Conservation (phyloP, 2,329 filamentous ascomycete species). For the Cryphonectria parasitica region DNA sequence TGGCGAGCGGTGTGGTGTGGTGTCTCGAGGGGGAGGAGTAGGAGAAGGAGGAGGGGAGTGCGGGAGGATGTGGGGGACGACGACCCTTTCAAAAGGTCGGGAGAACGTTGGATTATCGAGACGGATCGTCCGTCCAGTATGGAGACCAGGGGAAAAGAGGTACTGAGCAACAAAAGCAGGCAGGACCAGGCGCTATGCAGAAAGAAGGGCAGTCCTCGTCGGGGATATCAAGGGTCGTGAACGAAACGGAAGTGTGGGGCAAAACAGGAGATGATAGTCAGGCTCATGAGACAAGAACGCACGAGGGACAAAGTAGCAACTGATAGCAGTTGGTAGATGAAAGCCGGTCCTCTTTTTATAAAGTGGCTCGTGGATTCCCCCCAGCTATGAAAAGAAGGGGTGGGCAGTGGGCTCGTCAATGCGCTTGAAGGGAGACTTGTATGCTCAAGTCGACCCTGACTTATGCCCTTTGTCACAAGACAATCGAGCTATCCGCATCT, state of each 20-base stretch:
- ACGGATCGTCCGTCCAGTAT: neutral
- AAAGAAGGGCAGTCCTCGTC: neutral
- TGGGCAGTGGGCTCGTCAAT: slow-evolving; percentile 6
- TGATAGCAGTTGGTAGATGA: neutral
- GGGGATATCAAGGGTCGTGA: neutral
- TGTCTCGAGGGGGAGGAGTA: neutral
- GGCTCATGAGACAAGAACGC: neutral
- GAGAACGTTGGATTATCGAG: neutral
- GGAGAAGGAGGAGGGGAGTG: neutral
- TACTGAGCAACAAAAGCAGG: neutral
- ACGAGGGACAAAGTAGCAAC: neutral
- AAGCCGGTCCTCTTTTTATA: neutral
- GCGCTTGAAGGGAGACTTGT: neutral
- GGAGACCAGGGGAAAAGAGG: neutral
- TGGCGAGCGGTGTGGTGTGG: slow-evolving; percentile 16
- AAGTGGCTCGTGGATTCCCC: neutral
- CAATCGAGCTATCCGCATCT: slow-evolving; percentile 5
- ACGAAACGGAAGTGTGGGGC: slow-evolving; percentile 1
- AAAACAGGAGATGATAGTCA: neutral
- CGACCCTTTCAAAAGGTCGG: neutral
- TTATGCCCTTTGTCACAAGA: slow-evolving; percentile 14
- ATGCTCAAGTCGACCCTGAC: neutral
- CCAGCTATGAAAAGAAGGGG: neutral
- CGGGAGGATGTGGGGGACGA: neutral
- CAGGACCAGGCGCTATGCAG: neutral